A percentile compares a stretch with the other conserved stretches of the same genome.
Evolutionary conservation across 495 filamentous ascomycete genomes (phyloP).

Genomic region (Elaphomyces granulatus): DNA sequence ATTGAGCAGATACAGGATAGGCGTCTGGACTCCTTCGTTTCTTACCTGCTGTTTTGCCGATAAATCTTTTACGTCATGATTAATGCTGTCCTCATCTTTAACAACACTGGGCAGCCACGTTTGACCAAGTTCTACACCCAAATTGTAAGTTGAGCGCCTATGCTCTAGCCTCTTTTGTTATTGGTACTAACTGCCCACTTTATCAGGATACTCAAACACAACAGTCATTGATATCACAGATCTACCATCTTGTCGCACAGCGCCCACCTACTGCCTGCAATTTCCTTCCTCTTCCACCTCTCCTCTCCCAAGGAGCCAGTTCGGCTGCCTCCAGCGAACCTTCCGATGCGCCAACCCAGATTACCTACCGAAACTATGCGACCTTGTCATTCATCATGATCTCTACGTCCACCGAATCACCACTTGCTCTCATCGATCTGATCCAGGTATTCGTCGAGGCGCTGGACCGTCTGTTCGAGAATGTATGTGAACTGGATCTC

Average conservation of each 20-base stretch:
- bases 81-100: constrained; percentile 97
- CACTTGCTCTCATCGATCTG: constrained; percentile 84
- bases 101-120: constrained; percentile 89
- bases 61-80: too few species aligned
- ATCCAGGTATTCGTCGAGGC: constrained; percentile 98
- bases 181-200: background rate
- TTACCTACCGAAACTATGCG: constrained; percentile 96
- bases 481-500: constrained; percentile 93
- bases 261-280: constrained; percentile 83
- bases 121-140: constrained; percentile 99
- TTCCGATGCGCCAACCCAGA: constrained; percentile 81
- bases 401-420: constrained; percentile 91
- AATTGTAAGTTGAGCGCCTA: constrained; percentile 43
- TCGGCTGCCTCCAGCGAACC: constrained; percentile 41
- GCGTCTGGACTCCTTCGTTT: too few species aligned
- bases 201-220: constrained; percentile 81
- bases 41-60: too few species aligned
- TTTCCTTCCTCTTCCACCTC: constrained; percentile 72
- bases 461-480: constrained; percentile 88
- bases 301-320: constrained; percentile 49
- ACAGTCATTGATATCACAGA: constrained; percentile 90
- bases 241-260: constrained; percentile 91
- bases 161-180: background rate
- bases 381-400: constrained; percentile 98
- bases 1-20: too few species aligned